Conservation (phyloP, 371 early-diverging fungal species). For the Mortierella sp. region DNA sequence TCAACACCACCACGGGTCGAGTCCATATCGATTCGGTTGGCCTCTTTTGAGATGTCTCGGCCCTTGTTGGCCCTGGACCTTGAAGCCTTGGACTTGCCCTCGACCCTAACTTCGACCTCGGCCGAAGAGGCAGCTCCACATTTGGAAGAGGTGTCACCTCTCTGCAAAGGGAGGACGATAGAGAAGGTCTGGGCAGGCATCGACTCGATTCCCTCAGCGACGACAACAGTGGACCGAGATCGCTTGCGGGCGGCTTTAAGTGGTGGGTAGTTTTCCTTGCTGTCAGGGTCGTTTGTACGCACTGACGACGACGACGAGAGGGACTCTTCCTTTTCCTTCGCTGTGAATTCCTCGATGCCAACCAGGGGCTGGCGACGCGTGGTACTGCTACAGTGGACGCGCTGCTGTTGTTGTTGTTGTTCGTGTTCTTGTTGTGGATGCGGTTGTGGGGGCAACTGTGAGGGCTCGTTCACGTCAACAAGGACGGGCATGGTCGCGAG, state of each 20-base stretch:
- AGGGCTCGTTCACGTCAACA: constrained; percentile 17
- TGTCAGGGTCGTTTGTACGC: neutral
- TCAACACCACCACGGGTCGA: neutral
- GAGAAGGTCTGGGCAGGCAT: neutral
- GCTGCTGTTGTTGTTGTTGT: neutral
- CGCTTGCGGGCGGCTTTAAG: neutral
- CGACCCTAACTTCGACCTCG: neutral
- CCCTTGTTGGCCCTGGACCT: neutral
- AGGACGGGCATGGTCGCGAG: constrained; percentile 16
- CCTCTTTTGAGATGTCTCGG: constrained; percentile 10
- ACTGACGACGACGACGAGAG: neutral
- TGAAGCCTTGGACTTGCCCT: neutral
- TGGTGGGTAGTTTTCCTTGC: neutral
- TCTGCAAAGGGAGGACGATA: neutral
- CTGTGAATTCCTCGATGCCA: constrained; percentile 5
- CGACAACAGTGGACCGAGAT: neutral
- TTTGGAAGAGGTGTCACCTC: neutral
- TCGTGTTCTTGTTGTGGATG: neutral
- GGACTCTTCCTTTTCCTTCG: neutral
- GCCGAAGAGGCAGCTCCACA: neutral
- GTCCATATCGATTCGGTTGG: constrained; percentile 2
- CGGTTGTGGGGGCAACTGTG: constrained; percentile 3
- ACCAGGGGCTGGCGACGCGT: constrained; percentile 9
- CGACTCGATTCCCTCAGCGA: neutral
- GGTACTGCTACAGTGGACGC: neutral